A percentile compares a stretch with the other conserved stretches of the same genome.
phyloP scores from a whole-genome alignment of 768 basidiomycete genomes.

The Phylloporus sp. region DNA sequence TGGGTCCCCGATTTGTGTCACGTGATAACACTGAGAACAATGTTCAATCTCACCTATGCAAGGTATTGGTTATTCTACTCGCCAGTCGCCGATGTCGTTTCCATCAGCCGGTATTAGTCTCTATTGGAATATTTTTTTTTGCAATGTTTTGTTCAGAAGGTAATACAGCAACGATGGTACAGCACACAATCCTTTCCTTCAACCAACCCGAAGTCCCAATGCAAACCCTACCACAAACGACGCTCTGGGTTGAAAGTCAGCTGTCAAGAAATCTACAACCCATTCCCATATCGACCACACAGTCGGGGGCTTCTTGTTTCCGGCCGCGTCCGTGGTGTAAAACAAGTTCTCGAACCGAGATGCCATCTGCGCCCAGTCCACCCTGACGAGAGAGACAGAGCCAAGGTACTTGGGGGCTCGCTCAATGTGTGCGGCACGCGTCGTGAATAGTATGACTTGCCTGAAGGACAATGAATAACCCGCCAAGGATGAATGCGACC shows the following conservation, averaged over 20 bases:
- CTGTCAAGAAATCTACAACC: slow-evolving; percentile 78
- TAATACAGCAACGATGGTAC: too few relatives aligned
- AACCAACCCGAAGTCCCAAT: slow-evolving; percentile 81
- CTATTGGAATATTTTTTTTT: too few relatives aligned
- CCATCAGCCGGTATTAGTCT: too few relatives aligned
- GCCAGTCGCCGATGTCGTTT: too few relatives aligned
- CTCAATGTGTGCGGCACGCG: slow-evolving; percentile 1
- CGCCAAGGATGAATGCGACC: slow-evolving; percentile 83
- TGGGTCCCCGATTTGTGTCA: too few relatives aligned
- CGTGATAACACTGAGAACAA: too few relatives aligned
- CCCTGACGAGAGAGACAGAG: slow-evolving; percentile 64
- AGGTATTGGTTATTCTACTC: too few relatives aligned
- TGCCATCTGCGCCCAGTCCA: slow-evolving; percentile 74
- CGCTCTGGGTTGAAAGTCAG: slow-evolving; percentile 89
- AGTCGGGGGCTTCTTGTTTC: slow-evolving; percentile 57
- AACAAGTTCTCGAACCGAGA: slow-evolving; percentile 69
- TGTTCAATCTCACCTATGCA: too few relatives aligned
- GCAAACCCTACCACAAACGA: slow-evolving; percentile 82
- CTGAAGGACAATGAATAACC: slow-evolving; percentile 87
- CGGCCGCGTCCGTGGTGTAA: slow-evolving; percentile 58
- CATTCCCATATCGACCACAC: slow-evolving; percentile 62
- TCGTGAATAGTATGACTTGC: slow-evolving; percentile 38
- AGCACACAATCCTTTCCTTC: too few relatives aligned
- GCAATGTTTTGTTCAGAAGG: too few relatives aligned
- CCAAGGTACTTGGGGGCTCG: slow-evolving; percentile 69